These are phyloP conservation scores for Tetraselmis chui DNA, from an alignment of 139 green algal genomes.

Conservation along the genomic window DNA sequence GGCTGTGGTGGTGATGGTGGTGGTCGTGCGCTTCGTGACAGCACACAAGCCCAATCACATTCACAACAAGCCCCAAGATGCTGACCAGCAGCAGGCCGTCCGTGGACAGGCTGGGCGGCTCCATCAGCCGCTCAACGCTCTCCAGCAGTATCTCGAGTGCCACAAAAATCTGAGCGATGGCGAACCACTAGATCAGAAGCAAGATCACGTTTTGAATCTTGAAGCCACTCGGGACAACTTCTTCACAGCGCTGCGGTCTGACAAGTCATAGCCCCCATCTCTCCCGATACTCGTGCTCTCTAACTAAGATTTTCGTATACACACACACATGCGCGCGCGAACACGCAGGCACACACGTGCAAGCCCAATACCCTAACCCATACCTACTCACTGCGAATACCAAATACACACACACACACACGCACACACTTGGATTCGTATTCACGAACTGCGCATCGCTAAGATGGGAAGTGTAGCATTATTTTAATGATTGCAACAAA, in stretches of 20 bases:
- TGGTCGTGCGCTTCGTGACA: constrained; percentile 37
- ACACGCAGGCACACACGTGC: too few relatives aligned
- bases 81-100: constrained; percentile 32
- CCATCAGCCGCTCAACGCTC: constrained; percentile 31
- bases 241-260: not conserved
- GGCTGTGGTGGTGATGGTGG: constrained; percentile 8
- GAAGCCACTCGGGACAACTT: not conserved
- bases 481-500: too few relatives aligned
- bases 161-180: constrained; percentile 35
- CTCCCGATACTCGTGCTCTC: too few relatives aligned
- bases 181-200: constrained; percentile 28
- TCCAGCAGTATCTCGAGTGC: constrained; percentile 31
- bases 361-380: too few relatives aligned
- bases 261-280: too few relatives aligned
- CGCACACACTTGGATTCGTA: too few relatives aligned
- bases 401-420: too few relatives aligned
- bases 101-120: constrained; percentile 27
- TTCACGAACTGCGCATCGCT: too few relatives aligned
- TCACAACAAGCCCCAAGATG: constrained; percentile 30
- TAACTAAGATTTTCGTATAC: too few relatives aligned
- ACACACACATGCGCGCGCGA: too few relatives aligned
- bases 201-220: constrained; percentile 29
- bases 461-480: too few relatives aligned
- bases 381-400: too few relatives aligned
- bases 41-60: constrained; percentile 32